phyloP scores from a whole-genome alignment of 345 rosid genomes.

The Moricandia arvensis region DNA sequence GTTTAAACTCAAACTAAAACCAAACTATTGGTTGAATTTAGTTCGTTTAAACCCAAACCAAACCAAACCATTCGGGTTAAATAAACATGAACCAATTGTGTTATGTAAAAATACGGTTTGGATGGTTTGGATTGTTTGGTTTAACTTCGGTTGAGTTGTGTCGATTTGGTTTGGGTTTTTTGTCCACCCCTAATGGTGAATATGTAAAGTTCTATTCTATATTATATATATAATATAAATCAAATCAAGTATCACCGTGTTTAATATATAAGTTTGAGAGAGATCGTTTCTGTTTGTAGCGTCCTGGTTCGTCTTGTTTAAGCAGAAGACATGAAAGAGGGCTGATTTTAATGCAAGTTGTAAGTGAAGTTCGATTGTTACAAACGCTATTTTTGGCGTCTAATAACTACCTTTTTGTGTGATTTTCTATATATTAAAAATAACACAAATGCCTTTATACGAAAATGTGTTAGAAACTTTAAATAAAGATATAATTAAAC shows the following conservation, averaged over 20 bases:
- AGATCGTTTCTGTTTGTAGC: conserved; percentile 4
- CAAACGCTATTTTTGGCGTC: background rate
- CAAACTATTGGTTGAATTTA: too few species aligned
- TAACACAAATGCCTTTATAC: background rate
- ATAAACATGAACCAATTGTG: too few species aligned
- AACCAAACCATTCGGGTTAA: too few species aligned
- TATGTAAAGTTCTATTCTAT: background rate
- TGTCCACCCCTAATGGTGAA: background rate
- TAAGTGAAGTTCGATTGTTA: background rate
- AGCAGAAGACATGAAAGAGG: too few species aligned
- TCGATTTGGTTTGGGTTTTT: too few species aligned
- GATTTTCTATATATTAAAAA: background rate
- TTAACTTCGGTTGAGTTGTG: too few species aligned
- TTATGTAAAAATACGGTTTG: too few species aligned
- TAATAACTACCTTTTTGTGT: background rate
- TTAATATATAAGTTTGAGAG: background rate
- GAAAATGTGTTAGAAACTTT: background rate
- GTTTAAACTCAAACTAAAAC: too few species aligned
- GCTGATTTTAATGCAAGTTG: too few species aligned
- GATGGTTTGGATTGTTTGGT: too few species aligned
- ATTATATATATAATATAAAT: background rate
- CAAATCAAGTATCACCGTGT: background rate
- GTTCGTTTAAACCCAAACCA: too few species aligned
- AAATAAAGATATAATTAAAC: background rate
- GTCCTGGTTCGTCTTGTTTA: conserved; percentile 1